These are phyloP conservation scores for Suillus fuscotomentosus DNA, from an alignment of 768 basidiomycete species.

Conservation along the genomic window DNA sequence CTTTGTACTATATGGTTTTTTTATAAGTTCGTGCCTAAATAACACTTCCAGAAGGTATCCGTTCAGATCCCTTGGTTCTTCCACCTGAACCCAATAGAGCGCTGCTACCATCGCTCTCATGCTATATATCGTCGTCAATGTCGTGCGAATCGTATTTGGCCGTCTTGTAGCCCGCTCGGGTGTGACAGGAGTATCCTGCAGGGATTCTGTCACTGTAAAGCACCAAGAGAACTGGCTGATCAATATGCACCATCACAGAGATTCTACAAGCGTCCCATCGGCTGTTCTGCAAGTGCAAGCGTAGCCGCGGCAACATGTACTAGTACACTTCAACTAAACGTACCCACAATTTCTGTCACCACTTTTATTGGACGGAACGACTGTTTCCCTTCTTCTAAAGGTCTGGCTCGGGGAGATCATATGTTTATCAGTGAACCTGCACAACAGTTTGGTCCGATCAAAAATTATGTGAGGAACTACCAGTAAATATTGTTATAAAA, in stretches of 20 bases:
- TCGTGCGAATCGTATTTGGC: constrained; percentile 33
- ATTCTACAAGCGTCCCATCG: background rate
- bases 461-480: background rate
- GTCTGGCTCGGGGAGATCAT: background rate
- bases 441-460: background rate
- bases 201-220: background rate
- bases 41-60: constrained; percentile 19
- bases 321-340: background rate
- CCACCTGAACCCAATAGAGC: constrained; percentile 43
- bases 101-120: constrained; percentile 39
- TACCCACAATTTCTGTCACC: background rate
- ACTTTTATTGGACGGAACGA: background rate
- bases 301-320: background rate
- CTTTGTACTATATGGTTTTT: background rate
- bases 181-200: constrained; percentile 28
- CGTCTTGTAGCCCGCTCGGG: constrained; percentile 13
- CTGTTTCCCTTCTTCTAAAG: background rate
- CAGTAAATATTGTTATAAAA: no score
- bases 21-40: constrained; percentile 30
- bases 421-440: background rate
- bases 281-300: background rate
- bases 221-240: background rate
- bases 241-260: background rate
- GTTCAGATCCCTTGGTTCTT: constrained; percentile 26
- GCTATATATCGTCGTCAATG: constrained; percentile 28